These are phyloP conservation scores for Hypericum perforatum DNA, from an alignment of 345 rosid genomes.

Conservation along the genomic window DNA sequence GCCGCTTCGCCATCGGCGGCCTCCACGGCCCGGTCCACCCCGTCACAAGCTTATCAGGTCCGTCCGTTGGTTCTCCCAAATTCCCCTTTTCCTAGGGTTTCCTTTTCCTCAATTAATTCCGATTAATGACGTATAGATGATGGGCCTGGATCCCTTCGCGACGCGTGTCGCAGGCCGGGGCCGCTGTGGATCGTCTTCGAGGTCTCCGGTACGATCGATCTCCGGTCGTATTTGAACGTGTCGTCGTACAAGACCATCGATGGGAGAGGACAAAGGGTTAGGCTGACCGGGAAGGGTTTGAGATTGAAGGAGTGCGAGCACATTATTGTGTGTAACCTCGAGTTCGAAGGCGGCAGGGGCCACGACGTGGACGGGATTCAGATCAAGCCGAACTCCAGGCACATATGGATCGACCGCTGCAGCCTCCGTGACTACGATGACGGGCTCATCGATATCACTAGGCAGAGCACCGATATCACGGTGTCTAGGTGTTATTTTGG, in stretches of 20 bases:
- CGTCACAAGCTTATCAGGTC: too few relatives aligned
- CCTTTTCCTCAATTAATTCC: too few relatives aligned
- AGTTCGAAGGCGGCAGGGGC: constrained; percentile 4
- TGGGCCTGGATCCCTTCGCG: neutral
- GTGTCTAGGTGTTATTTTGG: too few relatives aligned
- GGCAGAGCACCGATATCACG: too few relatives aligned
- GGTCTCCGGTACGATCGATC: neutral
- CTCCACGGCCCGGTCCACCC: too few relatives aligned
- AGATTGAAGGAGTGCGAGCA: constrained; percentile 5
- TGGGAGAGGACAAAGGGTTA: constrained; percentile 2
- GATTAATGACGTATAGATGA: too few relatives aligned
- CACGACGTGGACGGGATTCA: constrained; percentile 3
- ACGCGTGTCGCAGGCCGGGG: neutral
- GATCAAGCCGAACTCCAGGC: constrained; percentile 5
- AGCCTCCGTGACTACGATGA: neutral
- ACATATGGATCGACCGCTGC: constrained; percentile 3
- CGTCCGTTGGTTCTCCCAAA: too few relatives aligned
- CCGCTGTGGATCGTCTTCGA: constrained; percentile 6
- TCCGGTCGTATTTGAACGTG: neutral
- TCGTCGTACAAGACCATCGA: constrained; percentile 4
- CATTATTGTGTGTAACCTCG: neutral
- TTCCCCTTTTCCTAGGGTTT: too few relatives aligned
- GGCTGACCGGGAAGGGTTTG: neutral
- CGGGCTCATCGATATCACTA: neutral
- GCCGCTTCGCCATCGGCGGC: too few relatives aligned